These are phyloP conservation scores for Phytophthora nicotianae DNA, from an alignment of 352 stramenopile species.

Conservation along the genomic window DNA sequence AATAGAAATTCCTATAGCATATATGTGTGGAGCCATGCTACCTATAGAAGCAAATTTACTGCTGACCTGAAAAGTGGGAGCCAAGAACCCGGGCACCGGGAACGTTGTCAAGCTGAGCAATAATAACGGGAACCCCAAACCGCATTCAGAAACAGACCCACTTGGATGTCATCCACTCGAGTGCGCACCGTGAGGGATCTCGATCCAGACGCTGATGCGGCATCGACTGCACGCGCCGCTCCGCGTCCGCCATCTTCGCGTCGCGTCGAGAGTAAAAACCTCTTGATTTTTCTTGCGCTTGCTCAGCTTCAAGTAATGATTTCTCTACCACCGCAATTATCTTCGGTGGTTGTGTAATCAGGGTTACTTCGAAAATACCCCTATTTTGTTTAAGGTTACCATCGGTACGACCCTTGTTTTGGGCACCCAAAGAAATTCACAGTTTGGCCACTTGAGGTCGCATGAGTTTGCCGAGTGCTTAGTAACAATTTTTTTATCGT, in stretches of 20 bases:
- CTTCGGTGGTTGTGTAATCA: no score
- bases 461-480: no score
- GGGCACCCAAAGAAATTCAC: no score
- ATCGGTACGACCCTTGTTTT: no score
- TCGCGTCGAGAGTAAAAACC: neutral
- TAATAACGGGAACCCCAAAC: neutral
- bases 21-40: neutral
- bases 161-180: neutral
- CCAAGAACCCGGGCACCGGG: slow-evolving; percentile 60
- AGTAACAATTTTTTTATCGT: no score
- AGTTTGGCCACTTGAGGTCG: no score
- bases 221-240: slow-evolving; percentile 49
- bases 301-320: slow-evolving; percentile 31
- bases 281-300: slow-evolving; percentile 3
- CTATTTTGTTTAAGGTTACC: no score
- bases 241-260: slow-evolving; percentile 24
- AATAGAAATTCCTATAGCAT: neutral
- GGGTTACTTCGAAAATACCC: no score
- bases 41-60: neutral
- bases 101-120: slow-evolving; percentile 67
- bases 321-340: slow-evolving; percentile 29
- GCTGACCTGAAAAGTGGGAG: slow-evolving; percentile 54
- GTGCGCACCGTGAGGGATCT: slow-evolving; percentile 53
- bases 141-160: neutral
- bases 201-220: slow-evolving; percentile 52